Percentiles rank a stretch among this genome's conserved stretches.
Conservation (phyloP, 2,329 filamentous ascomycete genomes). For the Colletotrichum nymphaeae region DNA sequence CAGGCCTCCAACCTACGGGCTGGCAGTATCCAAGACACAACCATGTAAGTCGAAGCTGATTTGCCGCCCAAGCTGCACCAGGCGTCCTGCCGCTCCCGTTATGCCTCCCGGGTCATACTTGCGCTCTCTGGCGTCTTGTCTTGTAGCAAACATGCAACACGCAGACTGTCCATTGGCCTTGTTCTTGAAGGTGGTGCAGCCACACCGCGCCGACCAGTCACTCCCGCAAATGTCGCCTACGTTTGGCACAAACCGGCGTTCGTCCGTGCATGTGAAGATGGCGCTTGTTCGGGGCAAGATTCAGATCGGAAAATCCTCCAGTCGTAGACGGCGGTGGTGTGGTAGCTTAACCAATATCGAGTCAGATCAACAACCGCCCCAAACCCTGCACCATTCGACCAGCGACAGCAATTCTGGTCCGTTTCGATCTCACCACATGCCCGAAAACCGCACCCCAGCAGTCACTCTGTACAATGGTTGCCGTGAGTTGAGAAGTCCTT, state of each 20-base stretch:
- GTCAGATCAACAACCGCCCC: constrained; percentile 13
- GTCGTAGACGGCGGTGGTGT: background rate
- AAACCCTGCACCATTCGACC: background rate
- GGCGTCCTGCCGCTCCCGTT: constrained; percentile 17
- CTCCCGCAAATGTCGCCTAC: background rate
- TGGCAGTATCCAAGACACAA: constrained; percentile 3
- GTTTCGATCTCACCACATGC: background rate
- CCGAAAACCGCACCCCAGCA: background rate
- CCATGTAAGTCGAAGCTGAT: background rate
- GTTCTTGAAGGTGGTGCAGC: constrained; percentile 19
- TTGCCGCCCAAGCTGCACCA: constrained; percentile 13
- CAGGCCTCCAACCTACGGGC: background rate
- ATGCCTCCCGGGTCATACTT: background rate
- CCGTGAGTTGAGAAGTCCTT: background rate
- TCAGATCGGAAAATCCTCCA: constrained; percentile 20
- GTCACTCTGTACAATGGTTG: background rate
- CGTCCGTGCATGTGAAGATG: constrained; percentile 31
- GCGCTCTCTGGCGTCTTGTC: constrained; percentile 19
- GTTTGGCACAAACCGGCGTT: background rate
- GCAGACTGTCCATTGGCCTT: constrained; percentile 11
- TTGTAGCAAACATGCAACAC: background rate
- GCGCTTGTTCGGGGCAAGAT: constrained; percentile 23
- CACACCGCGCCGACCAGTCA: constrained; percentile 3
- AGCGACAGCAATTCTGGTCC: background rate
- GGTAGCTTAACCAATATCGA: constrained; percentile 10